A percentile compares a stretch with the other conserved stretches of the same genome.
These are phyloP conservation scores for Aspergillus affinis DNA, from an alignment of 495 filamentous ascomycete genomes.

Conservation along the genomic window DNA sequence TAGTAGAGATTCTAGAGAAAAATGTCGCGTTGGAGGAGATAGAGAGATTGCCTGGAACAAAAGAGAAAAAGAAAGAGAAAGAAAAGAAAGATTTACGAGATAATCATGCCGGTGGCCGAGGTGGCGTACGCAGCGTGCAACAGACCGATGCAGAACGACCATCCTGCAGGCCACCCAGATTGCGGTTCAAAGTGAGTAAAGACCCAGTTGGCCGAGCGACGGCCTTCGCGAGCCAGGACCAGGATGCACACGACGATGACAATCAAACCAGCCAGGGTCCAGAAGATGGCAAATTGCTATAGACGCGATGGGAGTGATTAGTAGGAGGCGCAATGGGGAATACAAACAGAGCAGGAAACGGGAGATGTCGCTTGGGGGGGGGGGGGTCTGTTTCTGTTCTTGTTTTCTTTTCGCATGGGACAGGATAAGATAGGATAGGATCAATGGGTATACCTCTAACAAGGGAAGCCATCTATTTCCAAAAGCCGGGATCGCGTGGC, in stretches of 20 bases:
- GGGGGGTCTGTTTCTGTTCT: background rate
- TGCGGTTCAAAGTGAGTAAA: slow-evolving; percentile 53
- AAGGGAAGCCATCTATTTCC: slow-evolving; percentile 30
- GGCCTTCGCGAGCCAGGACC: slow-evolving; percentile 45
- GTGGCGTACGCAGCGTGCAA: slow-evolving; percentile 54
- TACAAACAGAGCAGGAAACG: background rate
- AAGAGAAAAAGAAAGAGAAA: no score
- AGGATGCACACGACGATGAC: slow-evolving; percentile 55
- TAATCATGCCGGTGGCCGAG: slow-evolving; percentile 49
- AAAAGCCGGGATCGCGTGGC: slow-evolving; percentile 27
- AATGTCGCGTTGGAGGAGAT: background rate
- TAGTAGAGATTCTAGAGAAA: background rate
- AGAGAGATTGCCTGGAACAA: background rate
- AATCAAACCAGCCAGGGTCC: slow-evolving; percentile 52
- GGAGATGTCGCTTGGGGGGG: background rate
- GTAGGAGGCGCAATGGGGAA: slow-evolving; percentile 36
- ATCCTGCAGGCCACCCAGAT: slow-evolving; percentile 54
- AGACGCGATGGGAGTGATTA: slow-evolving; percentile 15
- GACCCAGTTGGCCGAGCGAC: slow-evolving; percentile 49
- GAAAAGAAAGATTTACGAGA: slow-evolving; percentile 16
- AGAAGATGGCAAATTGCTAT: slow-evolving; percentile 61
- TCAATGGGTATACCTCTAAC: slow-evolving; percentile 35
- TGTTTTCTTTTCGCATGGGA: background rate
- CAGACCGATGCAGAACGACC: slow-evolving; percentile 56
- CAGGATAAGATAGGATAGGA: background rate